Evolutionary conservation across 225 moss, liverwort and hornwort species (phyloP).

Genomic region (Marchantia paleacea): DNA sequence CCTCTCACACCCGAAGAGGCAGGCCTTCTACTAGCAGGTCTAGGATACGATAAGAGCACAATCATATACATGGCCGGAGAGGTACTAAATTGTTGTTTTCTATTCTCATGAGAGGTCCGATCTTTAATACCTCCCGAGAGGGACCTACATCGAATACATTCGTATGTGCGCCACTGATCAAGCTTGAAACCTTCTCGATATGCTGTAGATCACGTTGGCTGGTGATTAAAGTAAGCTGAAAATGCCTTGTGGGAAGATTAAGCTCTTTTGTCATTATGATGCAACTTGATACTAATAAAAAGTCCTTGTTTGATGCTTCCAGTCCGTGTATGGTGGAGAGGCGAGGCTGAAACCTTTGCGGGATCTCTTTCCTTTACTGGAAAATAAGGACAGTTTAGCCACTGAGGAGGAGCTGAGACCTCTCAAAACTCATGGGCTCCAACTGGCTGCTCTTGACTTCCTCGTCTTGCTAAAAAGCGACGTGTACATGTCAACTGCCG

Average conservation of each 20-base stretch:
- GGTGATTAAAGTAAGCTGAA: too few relatives aligned
- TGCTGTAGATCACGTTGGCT: too few relatives aligned
- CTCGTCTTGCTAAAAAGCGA: conserved; percentile 58
- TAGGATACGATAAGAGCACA: conserved; percentile 44
- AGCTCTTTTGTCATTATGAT: too few relatives aligned
- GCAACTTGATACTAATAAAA: too few relatives aligned
- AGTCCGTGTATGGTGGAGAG: conserved; percentile 59
- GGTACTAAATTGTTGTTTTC: conserved; percentile 20
- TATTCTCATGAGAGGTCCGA: too few relatives aligned
- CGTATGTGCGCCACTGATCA: too few relatives aligned
- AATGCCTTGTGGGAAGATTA: too few relatives aligned
- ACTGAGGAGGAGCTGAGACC: conserved; percentile 55
- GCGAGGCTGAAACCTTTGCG: conserved; percentile 51
- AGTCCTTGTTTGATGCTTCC: conserved; percentile 16
- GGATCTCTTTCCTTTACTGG: conserved; percentile 48
- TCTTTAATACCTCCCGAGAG: too few relatives aligned
- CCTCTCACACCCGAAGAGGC: conserved; percentile 68
- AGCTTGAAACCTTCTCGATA: too few relatives aligned
- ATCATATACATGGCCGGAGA: conserved; percentile 54
- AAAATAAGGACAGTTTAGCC: conserved; percentile 53
- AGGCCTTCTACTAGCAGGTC: conserved; percentile 56
- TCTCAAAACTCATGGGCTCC: conserved; percentile 46
- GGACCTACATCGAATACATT: too few relatives aligned
- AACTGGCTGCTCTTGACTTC: conserved; percentile 63
- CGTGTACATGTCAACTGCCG: conserved; percentile 64